A percentile compares a stretch with the other conserved stretches of the same genome.
These are phyloP conservation scores for Sphaerostilbella broomeana DNA, from an alignment of 2,329 filamentous ascomycete genomes.

Conservation along the genomic window DNA sequence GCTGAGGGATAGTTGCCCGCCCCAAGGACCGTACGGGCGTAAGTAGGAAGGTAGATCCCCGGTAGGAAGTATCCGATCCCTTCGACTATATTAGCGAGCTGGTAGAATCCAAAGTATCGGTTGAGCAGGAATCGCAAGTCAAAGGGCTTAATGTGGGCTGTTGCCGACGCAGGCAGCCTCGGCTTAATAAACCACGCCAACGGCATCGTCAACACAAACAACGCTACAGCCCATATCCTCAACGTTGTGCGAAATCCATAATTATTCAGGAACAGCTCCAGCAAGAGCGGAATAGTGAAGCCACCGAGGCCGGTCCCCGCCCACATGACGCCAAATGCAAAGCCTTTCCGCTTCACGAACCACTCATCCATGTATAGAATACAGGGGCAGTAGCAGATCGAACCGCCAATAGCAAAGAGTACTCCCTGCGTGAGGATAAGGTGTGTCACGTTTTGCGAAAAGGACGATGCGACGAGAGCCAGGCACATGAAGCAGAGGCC, in stretches of 20 bases:
- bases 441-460: slow-evolving; percentile 45
- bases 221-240: slow-evolving; percentile 44
- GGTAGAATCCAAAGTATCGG: slow-evolving; percentile 50
- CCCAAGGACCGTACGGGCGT: slow-evolving; percentile 43
- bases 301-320: slow-evolving; percentile 46
- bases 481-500: slow-evolving; percentile 47
- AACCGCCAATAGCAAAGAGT: slow-evolving; percentile 52
- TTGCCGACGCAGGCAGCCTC: slow-evolving; percentile 39
- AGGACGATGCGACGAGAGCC: slow-evolving; percentile 44
- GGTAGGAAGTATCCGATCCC: slow-evolving; percentile 59
- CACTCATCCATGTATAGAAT: slow-evolving; percentile 56
- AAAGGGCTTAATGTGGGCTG: slow-evolving; percentile 31
- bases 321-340: slow-evolving; percentile 61
- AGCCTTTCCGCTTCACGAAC: slow-evolving; percentile 51
- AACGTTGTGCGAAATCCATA: slow-evolving; percentile 49
- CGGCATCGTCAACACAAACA: slow-evolving; percentile 46
- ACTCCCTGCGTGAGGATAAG: slow-evolving; percentile 56
- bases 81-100: slow-evolving; percentile 51
- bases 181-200: slow-evolving; percentile 51
- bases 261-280: slow-evolving; percentile 43
- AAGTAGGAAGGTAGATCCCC: slow-evolving; percentile 54
- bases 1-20: slow-evolving; percentile 44
- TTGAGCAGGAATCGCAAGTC: slow-evolving; percentile 46
- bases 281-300: slow-evolving; percentile 41
- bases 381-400: slow-evolving; percentile 48